Evolutionary conservation across 2,329 filamentous ascomycete genomes (phyloP), one percentile per base, ranked within the genome.

Genomic region (Chaetothyriales sp.): DNA sequence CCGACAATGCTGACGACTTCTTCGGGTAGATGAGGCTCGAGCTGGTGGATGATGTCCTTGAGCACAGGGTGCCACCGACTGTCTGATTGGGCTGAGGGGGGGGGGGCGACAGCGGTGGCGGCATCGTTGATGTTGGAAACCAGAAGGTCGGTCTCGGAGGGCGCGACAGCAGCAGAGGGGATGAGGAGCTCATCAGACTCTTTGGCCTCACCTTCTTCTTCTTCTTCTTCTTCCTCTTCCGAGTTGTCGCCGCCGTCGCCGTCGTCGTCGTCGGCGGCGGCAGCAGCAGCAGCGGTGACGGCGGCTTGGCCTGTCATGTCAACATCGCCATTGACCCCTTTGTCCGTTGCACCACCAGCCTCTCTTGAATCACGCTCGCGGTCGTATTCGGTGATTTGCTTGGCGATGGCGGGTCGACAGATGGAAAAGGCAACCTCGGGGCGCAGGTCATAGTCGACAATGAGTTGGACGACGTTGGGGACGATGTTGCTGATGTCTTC

Each of bases 371-470:
- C 51, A 60, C 45, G 58, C 46, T 63, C 60, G 50, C 59, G 65
- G 54, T 74, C 71, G 15, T 62, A 55, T 9, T 72, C 67, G 4
- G 62, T 61, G 56, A 89, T 77, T 53, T 77, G 80, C 59, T 81
- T 75, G n/a, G 81, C 76, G 54, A 95, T 76, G 60, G 84, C 87
- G 4, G 78, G 75, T 50, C 90, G 80, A 48, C 82, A 82, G 58
- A 95, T 88, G 68, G 88, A 80, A 65, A 95, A 95, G 2, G 90
- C 89, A 33, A 95, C 71, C 54, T 81, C 80, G 2, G 86, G 80
- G 49, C 92, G 85, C 40, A 98, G 71, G 4, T 86, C 86, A 62
- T 85, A 95, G 0, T 89, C 81, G 5, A 74, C 73, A 62, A 97
- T 83, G 40, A 98, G 75, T 19, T 78, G 75, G 3, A 81, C 72